Conservation (phyloP, 371 early-diverging fungal genomes). For the Lichtheimia ramosa region DNA sequence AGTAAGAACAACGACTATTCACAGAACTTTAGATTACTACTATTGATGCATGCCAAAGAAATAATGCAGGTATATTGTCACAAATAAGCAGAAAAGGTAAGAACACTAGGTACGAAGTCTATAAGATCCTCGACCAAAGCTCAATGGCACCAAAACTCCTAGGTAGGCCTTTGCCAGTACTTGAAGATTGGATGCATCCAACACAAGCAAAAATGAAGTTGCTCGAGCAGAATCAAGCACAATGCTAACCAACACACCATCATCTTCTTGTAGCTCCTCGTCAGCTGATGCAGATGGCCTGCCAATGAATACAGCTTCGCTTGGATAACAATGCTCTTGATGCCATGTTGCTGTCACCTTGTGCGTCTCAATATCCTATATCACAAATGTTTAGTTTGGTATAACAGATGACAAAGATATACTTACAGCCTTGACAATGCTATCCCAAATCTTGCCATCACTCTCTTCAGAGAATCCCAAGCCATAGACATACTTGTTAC, state of each 20-base stretch:
- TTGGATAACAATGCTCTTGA: slow-evolving; percentile 67
- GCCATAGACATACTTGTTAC: slow-evolving; percentile 70
- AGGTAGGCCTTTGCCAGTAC: slow-evolving; percentile 67
- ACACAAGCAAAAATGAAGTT: slow-evolving; percentile 66
- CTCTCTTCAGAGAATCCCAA: slow-evolving; percentile 47
- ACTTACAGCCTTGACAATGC: slow-evolving; percentile 65
- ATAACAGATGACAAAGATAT: slow-evolving; percentile 3
- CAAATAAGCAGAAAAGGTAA: too few species aligned
- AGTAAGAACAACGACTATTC: too few species aligned
- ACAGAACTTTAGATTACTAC: too few species aligned
- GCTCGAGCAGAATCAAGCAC: slow-evolving; percentile 66
- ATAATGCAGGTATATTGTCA: too few species aligned
- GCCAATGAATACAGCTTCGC: slow-evolving; percentile 73
- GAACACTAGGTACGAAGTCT: slow-evolving; percentile 1
- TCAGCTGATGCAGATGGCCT: slow-evolving; percentile 32
- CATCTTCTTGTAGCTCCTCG: slow-evolving; percentile 68
- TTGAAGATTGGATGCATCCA: slow-evolving; percentile 70
- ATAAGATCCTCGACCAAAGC: slow-evolving; percentile 57
- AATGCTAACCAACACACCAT: slow-evolving; percentile 71
- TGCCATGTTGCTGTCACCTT: slow-evolving; percentile 45
- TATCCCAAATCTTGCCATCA: slow-evolving; percentile 65
- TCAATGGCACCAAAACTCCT: slow-evolving; percentile 59
- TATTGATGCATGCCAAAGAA: too few species aligned
- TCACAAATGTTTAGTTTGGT: background rate
- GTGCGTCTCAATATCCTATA: slow-evolving; percentile 31